phyloP scores from a whole-genome alignment of 1,284 basidiomycete species.

The Trametes hirsuta region DNA sequence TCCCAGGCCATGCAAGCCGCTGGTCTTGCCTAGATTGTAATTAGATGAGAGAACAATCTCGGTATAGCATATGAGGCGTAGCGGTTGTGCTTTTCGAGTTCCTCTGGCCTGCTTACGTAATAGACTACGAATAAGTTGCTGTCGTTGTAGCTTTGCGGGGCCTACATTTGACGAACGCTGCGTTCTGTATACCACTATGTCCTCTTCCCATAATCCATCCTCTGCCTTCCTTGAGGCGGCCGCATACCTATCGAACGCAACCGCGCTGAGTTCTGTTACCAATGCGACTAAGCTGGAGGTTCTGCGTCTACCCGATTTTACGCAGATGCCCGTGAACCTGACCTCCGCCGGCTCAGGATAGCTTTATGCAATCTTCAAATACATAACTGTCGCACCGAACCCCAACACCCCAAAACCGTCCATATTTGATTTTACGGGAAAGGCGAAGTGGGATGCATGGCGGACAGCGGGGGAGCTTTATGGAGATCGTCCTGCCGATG shows the following conservation, averaged over 20 bases:
- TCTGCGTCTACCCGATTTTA: conserved; percentile 33
- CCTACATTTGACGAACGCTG: conserved; percentile 11
- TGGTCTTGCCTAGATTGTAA: conserved; percentile 66
- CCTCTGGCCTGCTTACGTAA: conserved; percentile 33
- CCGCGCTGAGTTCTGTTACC: conserved; percentile 55
- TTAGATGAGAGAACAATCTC: conserved; percentile 2
- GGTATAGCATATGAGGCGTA: conserved; percentile 3
- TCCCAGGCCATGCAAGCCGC: conserved; percentile 82
- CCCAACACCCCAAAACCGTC: conserved; percentile 71
- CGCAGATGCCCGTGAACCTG: conserved; percentile 28
- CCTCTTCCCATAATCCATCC: conserved; percentile 45
- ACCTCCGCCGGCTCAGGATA: conserved; percentile 41
- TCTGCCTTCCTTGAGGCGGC: conserved; percentile 62
- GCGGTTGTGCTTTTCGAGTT: conserved; percentile 2
- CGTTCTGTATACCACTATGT: conserved; percentile 28
- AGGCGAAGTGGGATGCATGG: conserved; percentile 93
- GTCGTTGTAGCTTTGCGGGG: conserved; percentile 20
- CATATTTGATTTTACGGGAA: conserved; percentile 78
- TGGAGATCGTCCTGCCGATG: conserved; percentile 43
- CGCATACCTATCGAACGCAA: conserved; percentile 59
- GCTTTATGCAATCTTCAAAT: conserved; percentile 90
- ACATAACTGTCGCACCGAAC: conserved; percentile 58
- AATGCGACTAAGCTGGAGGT: conserved; percentile 78
- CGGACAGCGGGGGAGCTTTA: conserved; percentile 54
- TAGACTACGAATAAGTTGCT: conserved; percentile 27